Evolutionary conservation across 768 basidiomycete species (phyloP).

Genomic region (Chalciporus chontae): DNA sequence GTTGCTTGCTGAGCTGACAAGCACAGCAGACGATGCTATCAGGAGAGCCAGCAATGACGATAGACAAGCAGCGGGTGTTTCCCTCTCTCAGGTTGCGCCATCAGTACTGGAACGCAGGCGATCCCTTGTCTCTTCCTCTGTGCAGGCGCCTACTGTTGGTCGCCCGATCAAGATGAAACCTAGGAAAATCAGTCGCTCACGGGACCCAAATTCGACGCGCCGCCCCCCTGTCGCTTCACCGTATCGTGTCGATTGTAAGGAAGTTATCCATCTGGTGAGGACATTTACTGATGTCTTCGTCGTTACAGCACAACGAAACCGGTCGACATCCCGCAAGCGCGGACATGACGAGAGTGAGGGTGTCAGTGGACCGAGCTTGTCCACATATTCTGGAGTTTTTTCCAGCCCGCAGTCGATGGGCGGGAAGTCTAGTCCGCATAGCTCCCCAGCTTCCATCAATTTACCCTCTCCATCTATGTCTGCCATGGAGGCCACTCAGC

Average conservation of each 20-base stretch:
- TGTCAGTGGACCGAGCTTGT: constrained; percentile 38
- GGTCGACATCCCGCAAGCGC: constrained; percentile 73
- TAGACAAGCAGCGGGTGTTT: constrained; percentile 18
- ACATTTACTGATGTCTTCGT: constrained; percentile 16
- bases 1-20: constrained; percentile 64
- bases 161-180: constrained; percentile 47
- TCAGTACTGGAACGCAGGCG: constrained; percentile 49
- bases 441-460: constrained; percentile 72
- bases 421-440: constrained; percentile 57
- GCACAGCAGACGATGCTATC: constrained; percentile 68
- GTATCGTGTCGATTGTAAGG: constrained; percentile 64
- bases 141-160: constrained; percentile 43
- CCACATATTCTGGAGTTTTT: constrained; percentile 52
- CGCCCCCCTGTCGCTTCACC: constrained; percentile 59
- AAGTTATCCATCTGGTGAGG: background rate
- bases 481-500: constrained; percentile 41
- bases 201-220: constrained; percentile 52
- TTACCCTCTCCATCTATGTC: constrained; percentile 67
- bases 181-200: constrained; percentile 55
- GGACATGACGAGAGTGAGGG: constrained; percentile 64
- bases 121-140: constrained; percentile 46
- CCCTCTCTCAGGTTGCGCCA: constrained; percentile 29
- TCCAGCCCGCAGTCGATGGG: constrained; percentile 48
- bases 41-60: constrained; percentile 24
- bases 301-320: constrained; percentile 56